Evolutionary conservation across 1,139 yeast species (phyloP).

Genomic region (Hemisphaericaspora xylanilytica): DNA sequence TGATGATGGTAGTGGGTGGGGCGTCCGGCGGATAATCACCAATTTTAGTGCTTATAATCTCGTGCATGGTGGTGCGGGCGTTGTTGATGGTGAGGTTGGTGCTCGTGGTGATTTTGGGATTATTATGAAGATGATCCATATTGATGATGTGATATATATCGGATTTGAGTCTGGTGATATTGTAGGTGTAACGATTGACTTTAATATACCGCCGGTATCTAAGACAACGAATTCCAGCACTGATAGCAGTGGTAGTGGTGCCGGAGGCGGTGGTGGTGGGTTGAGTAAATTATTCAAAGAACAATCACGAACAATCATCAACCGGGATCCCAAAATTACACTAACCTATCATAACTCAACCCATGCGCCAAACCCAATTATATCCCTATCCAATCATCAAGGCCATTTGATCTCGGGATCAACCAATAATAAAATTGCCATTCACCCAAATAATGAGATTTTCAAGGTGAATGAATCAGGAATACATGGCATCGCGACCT

Average conservation of each 20-base stretch:
- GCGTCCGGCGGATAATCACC: slow-evolving; percentile 27
- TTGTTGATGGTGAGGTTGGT: slow-evolving; percentile 13
- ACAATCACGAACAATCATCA: slow-evolving; percentile 18
- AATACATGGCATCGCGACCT: slow-evolving; percentile 18
- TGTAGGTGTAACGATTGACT: slow-evolving; percentile 26
- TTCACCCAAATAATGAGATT: slow-evolving; percentile 19
- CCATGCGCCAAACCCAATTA: slow-evolving; percentile 53
- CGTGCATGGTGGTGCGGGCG: slow-evolving; percentile 13
- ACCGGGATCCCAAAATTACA: slow-evolving; percentile 20
- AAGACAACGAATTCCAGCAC: not conserved
- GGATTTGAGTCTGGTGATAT: slow-evolving; percentile 64
- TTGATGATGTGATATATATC: slow-evolving; percentile 31
- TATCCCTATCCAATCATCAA: slow-evolving; percentile 29
- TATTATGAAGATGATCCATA: slow-evolving; percentile 48
- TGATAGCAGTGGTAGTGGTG: slow-evolving; percentile 7
- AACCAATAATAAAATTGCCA: slow-evolving; percentile 29
- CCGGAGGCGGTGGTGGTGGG: not conserved
- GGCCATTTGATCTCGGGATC: slow-evolving; percentile 41
- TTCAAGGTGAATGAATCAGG: slow-evolving; percentile 22
- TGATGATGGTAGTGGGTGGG: slow-evolving; percentile 11
- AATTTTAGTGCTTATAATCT: slow-evolving; percentile 24
- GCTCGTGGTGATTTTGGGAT: slow-evolving; percentile 47
- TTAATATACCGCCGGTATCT: slow-evolving; percentile 4
- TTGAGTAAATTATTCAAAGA: not conserved
- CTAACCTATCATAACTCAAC: slow-evolving; percentile 23